Evolutionary conservation across 805 yeast genomes (phyloP).

Genomic region (Saccharomyces mikatae): DNA sequence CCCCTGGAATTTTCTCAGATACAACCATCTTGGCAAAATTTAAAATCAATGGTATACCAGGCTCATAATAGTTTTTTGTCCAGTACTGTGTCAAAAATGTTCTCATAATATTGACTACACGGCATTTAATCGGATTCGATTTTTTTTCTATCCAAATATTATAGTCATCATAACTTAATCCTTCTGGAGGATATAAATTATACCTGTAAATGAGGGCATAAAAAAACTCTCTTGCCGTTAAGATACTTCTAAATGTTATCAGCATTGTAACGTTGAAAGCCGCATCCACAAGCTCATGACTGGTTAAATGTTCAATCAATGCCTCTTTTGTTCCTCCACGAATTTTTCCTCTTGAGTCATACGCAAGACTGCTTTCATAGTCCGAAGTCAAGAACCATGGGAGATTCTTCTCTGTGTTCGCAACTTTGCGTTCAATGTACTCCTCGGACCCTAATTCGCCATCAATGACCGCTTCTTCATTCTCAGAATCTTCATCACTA

Average conservation of each 20-base stretch:
- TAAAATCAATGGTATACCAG: slow-evolving; percentile 33
- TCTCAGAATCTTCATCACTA: slow-evolving; percentile 5
- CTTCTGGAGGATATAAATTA: slow-evolving; percentile 75
- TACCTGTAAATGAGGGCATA: slow-evolving; percentile 55
- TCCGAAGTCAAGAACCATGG: slow-evolving; percentile 74
- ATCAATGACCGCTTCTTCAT: neutral
- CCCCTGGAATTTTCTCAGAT: slow-evolving; percentile 38
- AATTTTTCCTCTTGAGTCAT: slow-evolving; percentile 61
- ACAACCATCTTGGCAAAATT: slow-evolving; percentile 36
- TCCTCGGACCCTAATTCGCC: neutral
- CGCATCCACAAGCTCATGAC: slow-evolving; percentile 56
- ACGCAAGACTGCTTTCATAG: slow-evolving; percentile 48
- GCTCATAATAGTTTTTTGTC: slow-evolving; percentile 51
- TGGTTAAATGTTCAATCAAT: slow-evolving; percentile 70
- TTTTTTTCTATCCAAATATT: slow-evolving; percentile 67
- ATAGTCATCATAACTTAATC: slow-evolving; percentile 74
- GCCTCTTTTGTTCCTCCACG: slow-evolving; percentile 82
- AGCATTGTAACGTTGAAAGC: slow-evolving; percentile 62
- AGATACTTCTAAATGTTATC: slow-evolving; percentile 67
- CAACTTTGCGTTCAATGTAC: neutral
- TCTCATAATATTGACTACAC: slow-evolving; percentile 61
- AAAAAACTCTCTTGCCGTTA: slow-evolving; percentile 56
- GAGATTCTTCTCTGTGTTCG: slow-evolving; percentile 28
- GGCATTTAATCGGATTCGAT: slow-evolving; percentile 54
- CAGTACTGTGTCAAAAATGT: slow-evolving; percentile 62